Conservation (phyloP, 495 filamentous ascomycete species). For the Astrocystis sublimbata region DNA sequence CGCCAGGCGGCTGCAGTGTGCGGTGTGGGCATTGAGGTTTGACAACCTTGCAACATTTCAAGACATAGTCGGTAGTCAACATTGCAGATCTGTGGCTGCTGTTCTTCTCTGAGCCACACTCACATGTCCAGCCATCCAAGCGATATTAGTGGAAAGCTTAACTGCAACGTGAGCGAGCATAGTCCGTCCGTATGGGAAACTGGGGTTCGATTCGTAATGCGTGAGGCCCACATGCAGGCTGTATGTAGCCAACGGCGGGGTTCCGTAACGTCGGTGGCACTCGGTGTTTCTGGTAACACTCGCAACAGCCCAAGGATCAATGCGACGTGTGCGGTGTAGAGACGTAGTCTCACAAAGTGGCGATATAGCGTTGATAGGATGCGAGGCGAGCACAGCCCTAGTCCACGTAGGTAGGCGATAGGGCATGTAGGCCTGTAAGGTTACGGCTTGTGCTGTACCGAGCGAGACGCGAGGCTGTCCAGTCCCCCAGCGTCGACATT, state of each 20-base stretch:
- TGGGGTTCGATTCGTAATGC: background rate
- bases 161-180: background rate
- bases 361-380: background rate
- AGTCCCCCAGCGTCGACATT: no score
- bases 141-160: background rate
- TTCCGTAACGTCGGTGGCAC: background rate
- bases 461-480: constrained; percentile 7
- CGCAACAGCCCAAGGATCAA: background rate
- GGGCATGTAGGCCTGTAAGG: no score
- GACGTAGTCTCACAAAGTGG: background rate
- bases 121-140: background rate
- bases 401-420: background rate
- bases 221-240: background rate
- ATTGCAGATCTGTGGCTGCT: no score
- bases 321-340: background rate
- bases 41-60: no score
- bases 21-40: no score
- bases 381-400: constrained; percentile 5
- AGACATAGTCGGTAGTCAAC: no score
- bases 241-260: background rate
- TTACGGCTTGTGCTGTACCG: background rate
- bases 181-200: no score
- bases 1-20: background rate
- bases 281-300: background rate
- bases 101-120: no score